These are phyloP conservation scores for Petrea volubilis DNA, from an alignment of 257 asterid genomes.

Conservation along the genomic window DNA sequence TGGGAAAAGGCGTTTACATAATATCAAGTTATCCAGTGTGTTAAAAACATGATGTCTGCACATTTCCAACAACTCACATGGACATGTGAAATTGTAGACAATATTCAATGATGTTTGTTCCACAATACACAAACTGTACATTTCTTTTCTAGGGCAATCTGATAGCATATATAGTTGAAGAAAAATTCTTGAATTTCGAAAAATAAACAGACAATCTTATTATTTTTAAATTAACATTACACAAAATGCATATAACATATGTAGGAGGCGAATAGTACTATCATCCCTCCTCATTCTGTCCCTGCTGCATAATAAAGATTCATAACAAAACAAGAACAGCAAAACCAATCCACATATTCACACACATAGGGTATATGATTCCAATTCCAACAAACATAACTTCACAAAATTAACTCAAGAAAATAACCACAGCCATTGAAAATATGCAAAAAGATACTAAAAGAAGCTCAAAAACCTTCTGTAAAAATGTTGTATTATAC, in stretches of 20 bases:
- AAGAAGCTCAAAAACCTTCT: not conserved
- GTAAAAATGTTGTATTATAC: not conserved
- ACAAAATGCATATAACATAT: no score
- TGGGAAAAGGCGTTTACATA: not conserved
- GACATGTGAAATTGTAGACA: not conserved
- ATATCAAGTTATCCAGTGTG: not conserved
- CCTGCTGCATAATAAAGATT: no score
- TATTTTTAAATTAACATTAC: no score
- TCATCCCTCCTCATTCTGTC: no score
- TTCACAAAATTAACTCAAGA: not conserved
- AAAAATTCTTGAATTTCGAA: no score
- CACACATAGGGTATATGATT: no score
- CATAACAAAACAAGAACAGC: no score
- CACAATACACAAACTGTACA: not conserved
- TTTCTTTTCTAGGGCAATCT: not conserved
- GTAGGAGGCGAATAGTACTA: no score
- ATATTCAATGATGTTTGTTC: not conserved
- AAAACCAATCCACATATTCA: no score
- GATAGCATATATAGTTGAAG: no score
- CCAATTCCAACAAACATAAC: not conserved
- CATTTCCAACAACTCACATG: slow-evolving; percentile 27
- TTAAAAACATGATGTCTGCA: not conserved
- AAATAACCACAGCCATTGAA: not conserved
- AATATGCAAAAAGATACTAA: not conserved
- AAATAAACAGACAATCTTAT: not conserved